Percentiles rank a stretch among this genome's conserved stretches.
These are phyloP conservation scores for Pharus latifolius DNA, from an alignment of 176 grass and related monocot species.

Conservation along the genomic window DNA sequence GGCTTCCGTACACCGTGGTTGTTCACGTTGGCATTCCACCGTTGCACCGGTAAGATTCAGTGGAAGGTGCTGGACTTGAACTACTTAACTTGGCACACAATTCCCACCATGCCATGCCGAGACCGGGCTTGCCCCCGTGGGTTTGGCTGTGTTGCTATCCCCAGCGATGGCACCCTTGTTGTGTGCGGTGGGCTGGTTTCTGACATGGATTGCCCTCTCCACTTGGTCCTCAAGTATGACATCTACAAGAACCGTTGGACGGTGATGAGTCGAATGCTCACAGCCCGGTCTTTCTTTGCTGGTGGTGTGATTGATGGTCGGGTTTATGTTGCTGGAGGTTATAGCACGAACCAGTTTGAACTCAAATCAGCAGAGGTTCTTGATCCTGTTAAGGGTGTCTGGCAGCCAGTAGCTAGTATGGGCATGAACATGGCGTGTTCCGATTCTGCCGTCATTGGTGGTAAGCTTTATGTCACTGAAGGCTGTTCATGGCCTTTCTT, in stretches of 20 bases:
- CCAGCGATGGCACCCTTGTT: conserved; percentile 39
- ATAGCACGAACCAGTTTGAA: conserved; percentile 78
- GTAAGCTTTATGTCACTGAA: conserved; percentile 62
- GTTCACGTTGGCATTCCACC: conserved; percentile 85
- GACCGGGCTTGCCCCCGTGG: conserved; percentile 76
- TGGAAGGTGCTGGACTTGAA: conserved; percentile 85
- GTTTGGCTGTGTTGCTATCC: conserved; percentile 76
- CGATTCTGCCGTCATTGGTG: conserved; percentile 67
- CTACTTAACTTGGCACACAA: conserved; percentile 62
- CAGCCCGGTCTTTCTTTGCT: conserved; percentile 78
- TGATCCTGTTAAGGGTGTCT: conserved; percentile 45
- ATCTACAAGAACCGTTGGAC: conserved; percentile 62
- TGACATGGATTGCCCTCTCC: conserved; percentile 91
- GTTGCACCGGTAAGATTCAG: conserved; percentile 91
- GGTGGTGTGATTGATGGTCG: conserved; percentile 59
- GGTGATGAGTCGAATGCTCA: conserved; percentile 59
- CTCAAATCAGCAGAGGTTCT: conserved; percentile 68
- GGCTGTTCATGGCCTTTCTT: conserved; percentile 89
- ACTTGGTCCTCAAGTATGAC: conserved; percentile 81
- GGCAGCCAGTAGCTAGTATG: conserved; percentile 59
- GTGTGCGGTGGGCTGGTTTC: conserved; percentile 89
- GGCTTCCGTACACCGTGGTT: conserved; percentile 49
- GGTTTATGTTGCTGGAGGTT: conserved; percentile 83
- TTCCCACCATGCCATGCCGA: conserved; percentile 83
- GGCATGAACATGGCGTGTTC: conserved; percentile 69